Conservation (phyloP, 257 asterid genomes). For the Plectranthus barbatus region DNA sequence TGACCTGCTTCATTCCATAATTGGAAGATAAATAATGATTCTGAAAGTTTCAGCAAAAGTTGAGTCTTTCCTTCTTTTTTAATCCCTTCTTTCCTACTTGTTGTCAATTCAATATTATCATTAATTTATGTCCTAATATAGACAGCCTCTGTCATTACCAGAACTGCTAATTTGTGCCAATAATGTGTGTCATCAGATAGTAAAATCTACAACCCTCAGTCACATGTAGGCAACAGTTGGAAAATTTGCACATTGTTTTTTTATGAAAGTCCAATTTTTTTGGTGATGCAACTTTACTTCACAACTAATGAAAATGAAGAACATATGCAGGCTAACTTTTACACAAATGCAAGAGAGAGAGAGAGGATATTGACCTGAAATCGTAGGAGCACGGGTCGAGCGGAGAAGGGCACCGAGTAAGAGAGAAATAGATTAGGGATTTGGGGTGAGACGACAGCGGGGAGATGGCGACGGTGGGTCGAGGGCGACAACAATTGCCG, state of each 20-base stretch:
- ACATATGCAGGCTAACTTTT: constrained; percentile 2
- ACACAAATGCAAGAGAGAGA: neutral
- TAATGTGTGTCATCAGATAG: neutral
- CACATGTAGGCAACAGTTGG: neutral
- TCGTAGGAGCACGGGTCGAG: constrained; percentile 48
- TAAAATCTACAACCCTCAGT: neutral
- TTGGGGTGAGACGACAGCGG: too few relatives aligned
- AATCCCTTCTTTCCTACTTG: too few relatives aligned
- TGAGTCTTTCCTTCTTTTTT: too few relatives aligned
- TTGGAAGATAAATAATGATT: too few relatives aligned
- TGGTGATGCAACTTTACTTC: neutral
- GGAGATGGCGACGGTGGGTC: too few relatives aligned
- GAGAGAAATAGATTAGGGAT: too few relatives aligned
- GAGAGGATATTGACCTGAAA: constrained; percentile 31
- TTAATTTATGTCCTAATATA: neutral
- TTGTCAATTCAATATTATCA: too few relatives aligned
- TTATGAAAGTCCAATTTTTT: neutral
- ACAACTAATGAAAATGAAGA: neutral
- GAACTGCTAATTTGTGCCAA: neutral
- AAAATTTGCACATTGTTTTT: too few relatives aligned
- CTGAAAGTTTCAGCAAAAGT: too few relatives aligned
- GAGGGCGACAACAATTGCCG: too few relatives aligned
- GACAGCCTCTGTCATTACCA: neutral
- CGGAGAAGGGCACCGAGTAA: constrained; percentile 33
- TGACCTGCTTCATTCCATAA: too few relatives aligned